Evolutionary conservation across 139 green algal genomes (phyloP), one percentile per base, ranked within the genome.

Genomic region (Chlamydomonas eustigma): DNA sequence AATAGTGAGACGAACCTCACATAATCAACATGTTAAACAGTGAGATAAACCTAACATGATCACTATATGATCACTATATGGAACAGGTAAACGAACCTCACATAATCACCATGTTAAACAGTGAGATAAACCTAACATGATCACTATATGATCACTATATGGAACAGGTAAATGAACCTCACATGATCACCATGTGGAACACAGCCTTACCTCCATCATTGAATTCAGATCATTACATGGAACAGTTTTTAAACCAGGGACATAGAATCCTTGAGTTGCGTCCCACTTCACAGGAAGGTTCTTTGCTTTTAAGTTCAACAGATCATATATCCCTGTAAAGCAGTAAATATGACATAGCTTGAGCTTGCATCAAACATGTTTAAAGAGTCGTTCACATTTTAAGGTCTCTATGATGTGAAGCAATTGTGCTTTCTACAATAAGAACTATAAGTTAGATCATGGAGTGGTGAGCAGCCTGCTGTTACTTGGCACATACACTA

Each of bases 231-330:
- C 33, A 33, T 34, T 4, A 51, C 73, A 78, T 4, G 12, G 4
- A 12, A 68, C 73, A n/a, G 51, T 87, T 24, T 85, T 85, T 28
- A 93, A 85, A 2, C 91, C 90, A 3, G 90, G 90, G 36, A 91
- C 89, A 65, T 91, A 84, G 79, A 96, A 97, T 51, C 90, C 92
- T 39, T 88, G 79, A 4, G 25, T 51, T 4, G 88, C 70, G 52
- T 93, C 88, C 92, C 92, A 97, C 39, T 92, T 91, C 12, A 96
- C 83, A 4, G 80, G 75, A 78, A 94, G 80, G 77, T 88, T 88
- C 71, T 87, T 86, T 50, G 80, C 68, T 3, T 22, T 4, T 12
- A 72, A 31, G 68, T 84, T 77, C 4, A 93, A 78, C 76, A 96
- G 80, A 82, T 97, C 92, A 75, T 91, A 96, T 39, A 97, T 79